phyloP scores from a whole-genome alignment of 768 basidiomycete genomes.

The Pleurotus platypus region DNA sequence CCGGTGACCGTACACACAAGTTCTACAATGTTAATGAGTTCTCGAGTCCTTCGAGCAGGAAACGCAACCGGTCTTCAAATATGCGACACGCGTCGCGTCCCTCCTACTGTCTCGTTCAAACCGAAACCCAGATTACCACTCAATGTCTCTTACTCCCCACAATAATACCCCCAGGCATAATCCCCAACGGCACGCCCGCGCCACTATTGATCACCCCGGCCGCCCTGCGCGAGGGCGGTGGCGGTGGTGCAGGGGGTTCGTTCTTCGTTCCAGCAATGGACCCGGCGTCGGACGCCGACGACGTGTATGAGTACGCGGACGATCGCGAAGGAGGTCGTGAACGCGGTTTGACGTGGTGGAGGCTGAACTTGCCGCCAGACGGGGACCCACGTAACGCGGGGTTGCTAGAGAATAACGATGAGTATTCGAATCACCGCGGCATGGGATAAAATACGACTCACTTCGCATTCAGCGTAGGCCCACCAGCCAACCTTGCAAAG shows the following conservation, averaged over 20 bases:
- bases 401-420: neutral
- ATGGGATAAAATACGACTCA: constrained; percentile 12
- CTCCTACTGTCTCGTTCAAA: too few species aligned
- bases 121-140: too few species aligned
- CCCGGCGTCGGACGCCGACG: neutral
- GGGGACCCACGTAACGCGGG: constrained; percentile 4
- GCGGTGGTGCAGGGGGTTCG: neutral
- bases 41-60: too few species aligned
- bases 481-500: constrained; percentile 64
- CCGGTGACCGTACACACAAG: too few species aligned
- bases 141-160: neutral
- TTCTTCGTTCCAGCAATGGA: neutral
- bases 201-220: constrained; percentile 4
- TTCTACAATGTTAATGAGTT: too few species aligned
- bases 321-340: neutral
- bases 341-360: constrained; percentile 1
- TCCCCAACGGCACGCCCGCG: neutral
- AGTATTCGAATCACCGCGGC: too few species aligned
- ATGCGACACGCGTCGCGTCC: too few species aligned
- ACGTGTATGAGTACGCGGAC: neutral
- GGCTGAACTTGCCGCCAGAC: neutral
- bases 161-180: constrained; percentile 1
- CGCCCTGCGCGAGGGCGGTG: neutral
- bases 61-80: too few species aligned
- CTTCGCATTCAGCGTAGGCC: constrained; percentile 61